Conservation (phyloP, 192 early-diverging fungal species). For the Geranomyces variabilis region DNA sequence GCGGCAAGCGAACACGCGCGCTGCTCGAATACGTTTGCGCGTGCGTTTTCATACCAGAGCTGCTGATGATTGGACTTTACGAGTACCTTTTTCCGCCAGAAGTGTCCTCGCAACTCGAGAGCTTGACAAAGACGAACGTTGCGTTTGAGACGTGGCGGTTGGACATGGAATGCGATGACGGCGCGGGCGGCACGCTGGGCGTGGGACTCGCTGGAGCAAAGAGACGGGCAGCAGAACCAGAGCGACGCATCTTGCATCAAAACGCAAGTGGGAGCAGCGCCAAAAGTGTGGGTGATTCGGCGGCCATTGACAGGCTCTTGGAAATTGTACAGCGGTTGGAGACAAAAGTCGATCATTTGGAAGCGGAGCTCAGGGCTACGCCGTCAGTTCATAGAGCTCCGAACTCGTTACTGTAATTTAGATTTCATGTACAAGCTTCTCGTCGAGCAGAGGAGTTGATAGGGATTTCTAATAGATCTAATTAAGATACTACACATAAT, state of each 20-base stretch:
- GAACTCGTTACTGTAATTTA: too few species aligned
- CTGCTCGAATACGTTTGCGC: slow-evolving; percentile 26
- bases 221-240: neutral
- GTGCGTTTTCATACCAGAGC: slow-evolving; percentile 21
- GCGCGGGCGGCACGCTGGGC: neutral
- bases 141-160: slow-evolving; percentile 34
- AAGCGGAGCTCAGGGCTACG: neutral
- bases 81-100: slow-evolving; percentile 16
- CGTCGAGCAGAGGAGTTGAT: too few species aligned
- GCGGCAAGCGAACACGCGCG: neutral
- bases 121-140: neutral
- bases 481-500: too few species aligned
- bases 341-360: slow-evolving; percentile 3
- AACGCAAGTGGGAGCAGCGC: neutral
- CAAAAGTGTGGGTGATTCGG: neutral
- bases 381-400: too few species aligned
- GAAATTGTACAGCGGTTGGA: neutral
- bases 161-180: slow-evolving; percentile 13
- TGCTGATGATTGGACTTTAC: slow-evolving; percentile 18
- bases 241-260: neutral
- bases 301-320: neutral
- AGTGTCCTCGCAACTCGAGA: neutral
- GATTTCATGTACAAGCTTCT: too few species aligned
- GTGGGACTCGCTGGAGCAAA: slow-evolving; percentile 4
- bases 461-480: too few species aligned